phyloP scores from a whole-genome alignment of 176 grass and related monocot species.

The Juncus effusus region DNA sequence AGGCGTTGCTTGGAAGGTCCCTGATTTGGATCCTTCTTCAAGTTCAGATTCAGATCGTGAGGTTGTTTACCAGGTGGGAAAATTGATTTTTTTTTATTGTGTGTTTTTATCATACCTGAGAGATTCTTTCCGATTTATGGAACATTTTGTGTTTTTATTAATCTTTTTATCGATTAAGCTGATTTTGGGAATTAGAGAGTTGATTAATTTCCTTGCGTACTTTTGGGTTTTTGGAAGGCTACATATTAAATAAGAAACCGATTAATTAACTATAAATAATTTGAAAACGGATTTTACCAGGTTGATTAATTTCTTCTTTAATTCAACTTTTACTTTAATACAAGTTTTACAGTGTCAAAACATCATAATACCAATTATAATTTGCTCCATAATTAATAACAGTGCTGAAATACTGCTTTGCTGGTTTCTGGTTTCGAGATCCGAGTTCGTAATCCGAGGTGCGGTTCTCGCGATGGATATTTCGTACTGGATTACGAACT shows the following conservation, averaged over 20 bases:
- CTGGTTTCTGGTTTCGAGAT: slow-evolving; percentile 51
- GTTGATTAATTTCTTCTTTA: too few relatives aligned
- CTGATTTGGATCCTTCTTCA: background rate
- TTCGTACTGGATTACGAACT: slow-evolving; percentile 1
- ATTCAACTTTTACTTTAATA: too few relatives aligned
- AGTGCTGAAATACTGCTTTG: slow-evolving; percentile 50
- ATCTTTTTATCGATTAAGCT: too few relatives aligned
- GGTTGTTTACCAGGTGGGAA: slow-evolving; percentile 17
- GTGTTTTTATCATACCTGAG: slow-evolving; percentile 39
- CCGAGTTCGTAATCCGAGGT: slow-evolving; percentile 52
- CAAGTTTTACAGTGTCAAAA: slow-evolving; percentile 77
- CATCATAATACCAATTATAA: slow-evolving; percentile 52
- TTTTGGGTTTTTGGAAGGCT: too few relatives aligned
- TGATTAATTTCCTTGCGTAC: too few relatives aligned
- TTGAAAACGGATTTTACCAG: too few relatives aligned
- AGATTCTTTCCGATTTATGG: slow-evolving; percentile 82
- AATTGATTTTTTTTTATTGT: background rate
- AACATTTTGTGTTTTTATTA: too few relatives aligned
- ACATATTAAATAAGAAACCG: too few relatives aligned
- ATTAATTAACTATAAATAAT: too few relatives aligned
- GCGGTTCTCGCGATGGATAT: slow-evolving; percentile 44
- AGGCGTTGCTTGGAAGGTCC: slow-evolving; percentile 69
- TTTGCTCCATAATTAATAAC: slow-evolving; percentile 54
- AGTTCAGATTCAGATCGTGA: background rate
- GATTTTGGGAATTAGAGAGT: too few relatives aligned